These are phyloP conservation scores for Macadamia integrifolia DNA, from an alignment of 164 flowering plant genomes.

Conservation along the genomic window DNA sequence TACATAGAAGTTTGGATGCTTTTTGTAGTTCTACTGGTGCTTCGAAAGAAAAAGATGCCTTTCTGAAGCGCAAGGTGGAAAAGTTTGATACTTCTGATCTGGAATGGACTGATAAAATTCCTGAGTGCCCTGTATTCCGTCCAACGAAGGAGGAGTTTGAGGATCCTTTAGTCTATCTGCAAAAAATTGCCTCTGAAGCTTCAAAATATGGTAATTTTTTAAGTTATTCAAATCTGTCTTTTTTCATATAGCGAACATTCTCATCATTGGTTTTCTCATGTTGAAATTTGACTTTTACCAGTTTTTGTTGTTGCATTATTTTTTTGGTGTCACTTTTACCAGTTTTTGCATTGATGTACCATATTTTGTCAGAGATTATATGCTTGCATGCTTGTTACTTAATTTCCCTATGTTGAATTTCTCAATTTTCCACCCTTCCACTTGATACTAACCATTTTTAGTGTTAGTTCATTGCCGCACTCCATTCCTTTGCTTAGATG, in stretches of 20 bases:
- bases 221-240: neutral
- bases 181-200: constrained; percentile 91
- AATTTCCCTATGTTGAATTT: neutral
- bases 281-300: no score
- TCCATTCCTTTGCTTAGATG: no score
- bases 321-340: no score
- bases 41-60: constrained; percentile 36
- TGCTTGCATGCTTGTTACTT: neutral
- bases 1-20: constrained; percentile 31
- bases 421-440: neutral
- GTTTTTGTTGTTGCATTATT: no score
- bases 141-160: constrained; percentile 95
- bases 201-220: constrained; percentile 70
- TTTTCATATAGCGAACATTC: neutral
- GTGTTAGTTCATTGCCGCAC: neutral
- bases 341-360: neutral
- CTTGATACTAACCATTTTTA: neutral
- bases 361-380: neutral
- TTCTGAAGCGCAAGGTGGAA: constrained; percentile 57
- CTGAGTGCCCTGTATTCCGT: constrained; percentile 76
- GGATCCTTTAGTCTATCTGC: constrained; percentile 86
- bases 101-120: constrained; percentile 76
- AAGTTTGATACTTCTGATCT: constrained; percentile 55
- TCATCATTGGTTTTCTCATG: neutral
- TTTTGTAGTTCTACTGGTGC: constrained; percentile 24